phyloP scores from a whole-genome alignment of 495 filamentous ascomycete species.

The Penicillium alfredii region DNA sequence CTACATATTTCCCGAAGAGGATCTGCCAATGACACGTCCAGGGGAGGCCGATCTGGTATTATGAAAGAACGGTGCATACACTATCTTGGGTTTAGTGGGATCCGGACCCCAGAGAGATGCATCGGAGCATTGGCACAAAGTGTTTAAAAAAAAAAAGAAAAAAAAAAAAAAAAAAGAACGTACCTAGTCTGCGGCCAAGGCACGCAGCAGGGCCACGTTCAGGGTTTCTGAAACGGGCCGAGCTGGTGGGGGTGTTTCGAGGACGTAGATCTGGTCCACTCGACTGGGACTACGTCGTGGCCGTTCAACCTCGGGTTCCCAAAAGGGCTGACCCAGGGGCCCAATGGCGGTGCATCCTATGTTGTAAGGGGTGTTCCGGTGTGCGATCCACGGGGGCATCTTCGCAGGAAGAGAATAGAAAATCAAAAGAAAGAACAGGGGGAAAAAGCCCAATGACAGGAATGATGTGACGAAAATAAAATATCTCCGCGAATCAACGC shows the following conservation, averaged over 20 bases:
- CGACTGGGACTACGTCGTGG: neutral
- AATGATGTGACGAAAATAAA: neutral
- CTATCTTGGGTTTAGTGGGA: constrained; percentile 9
- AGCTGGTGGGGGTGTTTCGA: constrained; percentile 8
- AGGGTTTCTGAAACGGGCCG: constrained; percentile 19
- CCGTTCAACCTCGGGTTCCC: neutral
- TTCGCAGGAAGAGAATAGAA: too few species aligned
- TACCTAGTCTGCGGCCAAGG: constrained; percentile 4
- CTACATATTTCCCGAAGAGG: constrained; percentile 11
- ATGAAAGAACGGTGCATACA: constrained; percentile 9
- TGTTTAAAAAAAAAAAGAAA: too few species aligned
- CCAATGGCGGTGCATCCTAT: too few species aligned
- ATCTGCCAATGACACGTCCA: constrained; percentile 9
- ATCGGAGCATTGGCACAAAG: constrained; percentile 3
- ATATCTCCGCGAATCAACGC: constrained; percentile 11
- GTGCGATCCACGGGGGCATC: too few species aligned
- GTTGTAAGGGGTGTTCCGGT: constrained; percentile 1
- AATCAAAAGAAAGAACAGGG: neutral
- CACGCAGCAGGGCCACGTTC: constrained; percentile 5
- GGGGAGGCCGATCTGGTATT: constrained; percentile 14
- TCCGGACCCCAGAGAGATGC: constrained; percentile 4
- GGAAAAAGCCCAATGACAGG: neutral
- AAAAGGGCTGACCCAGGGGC: neutral
- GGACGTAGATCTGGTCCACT: neutral
- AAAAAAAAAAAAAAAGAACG: too few species aligned